Evolutionary conservation across 768 basidiomycete genomes (phyloP).

Genomic region (Trametes gibbosa): DNA sequence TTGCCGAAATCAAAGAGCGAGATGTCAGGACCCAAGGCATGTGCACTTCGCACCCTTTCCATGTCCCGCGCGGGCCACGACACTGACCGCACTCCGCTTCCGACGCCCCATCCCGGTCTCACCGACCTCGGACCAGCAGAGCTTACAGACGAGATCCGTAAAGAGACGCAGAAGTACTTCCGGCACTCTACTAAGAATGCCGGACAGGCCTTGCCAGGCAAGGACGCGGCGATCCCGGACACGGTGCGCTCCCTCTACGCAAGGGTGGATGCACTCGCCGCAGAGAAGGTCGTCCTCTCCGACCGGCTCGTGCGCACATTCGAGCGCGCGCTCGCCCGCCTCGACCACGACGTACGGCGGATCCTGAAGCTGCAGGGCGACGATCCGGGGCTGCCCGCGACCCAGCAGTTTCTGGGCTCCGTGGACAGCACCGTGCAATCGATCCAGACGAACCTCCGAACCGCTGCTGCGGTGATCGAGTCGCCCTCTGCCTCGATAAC

Average conservation of each 20-base stretch:
- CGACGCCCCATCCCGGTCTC: not conserved
- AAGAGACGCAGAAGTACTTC: slow-evolving; percentile 42
- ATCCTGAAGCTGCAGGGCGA: slow-evolving; percentile 47
- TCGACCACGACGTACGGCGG: slow-evolving; percentile 45
- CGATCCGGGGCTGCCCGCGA: slow-evolving; percentile 33
- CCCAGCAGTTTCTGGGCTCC: slow-evolving; percentile 25
- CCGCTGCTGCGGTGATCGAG: slow-evolving; percentile 30
- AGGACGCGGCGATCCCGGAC: slow-evolving; percentile 37
- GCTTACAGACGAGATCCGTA: slow-evolving; percentile 42
- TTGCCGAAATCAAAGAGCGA: slow-evolving; percentile 47
- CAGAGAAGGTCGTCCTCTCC: slow-evolving; percentile 44
- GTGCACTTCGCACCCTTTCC: not conserved
- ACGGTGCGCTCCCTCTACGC: slow-evolving; percentile 31
- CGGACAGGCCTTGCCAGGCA: slow-evolving; percentile 26
- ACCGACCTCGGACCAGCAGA: too few species aligned
- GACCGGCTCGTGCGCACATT: slow-evolving; percentile 44
- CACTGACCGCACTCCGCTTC: not conserved
- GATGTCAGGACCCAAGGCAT: slow-evolving; percentile 43
- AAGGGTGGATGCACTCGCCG: slow-evolving; percentile 33
- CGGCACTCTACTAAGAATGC: slow-evolving; percentile 39
- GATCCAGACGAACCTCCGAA: slow-evolving; percentile 39
- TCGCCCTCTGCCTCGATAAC: slow-evolving; percentile 18
- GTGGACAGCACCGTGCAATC: slow-evolving; percentile 37
- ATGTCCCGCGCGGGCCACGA: not conserved
- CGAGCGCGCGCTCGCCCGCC: slow-evolving; percentile 42